Conservation (phyloP, 768 basidiomycete species). For the Lactarius sanguifluus region DNA sequence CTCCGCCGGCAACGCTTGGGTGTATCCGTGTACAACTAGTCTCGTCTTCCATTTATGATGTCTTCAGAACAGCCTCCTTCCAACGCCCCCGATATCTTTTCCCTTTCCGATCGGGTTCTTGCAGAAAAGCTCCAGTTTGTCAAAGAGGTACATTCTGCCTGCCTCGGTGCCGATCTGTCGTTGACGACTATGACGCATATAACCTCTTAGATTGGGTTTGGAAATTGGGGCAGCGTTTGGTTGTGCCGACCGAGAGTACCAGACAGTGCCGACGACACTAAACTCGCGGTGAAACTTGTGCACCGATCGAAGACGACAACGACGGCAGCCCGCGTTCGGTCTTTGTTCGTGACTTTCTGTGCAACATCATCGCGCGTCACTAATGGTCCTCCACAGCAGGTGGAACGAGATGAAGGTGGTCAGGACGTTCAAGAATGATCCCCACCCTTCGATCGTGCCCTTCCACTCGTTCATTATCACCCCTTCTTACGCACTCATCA, state of each 20-base stretch:
- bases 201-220: conserved; percentile 71
- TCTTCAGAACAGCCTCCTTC: conserved; percentile 36
- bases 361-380: neutral
- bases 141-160: conserved; percentile 55
- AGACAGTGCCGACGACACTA: conserved; percentile 43
- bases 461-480: conserved; percentile 96
- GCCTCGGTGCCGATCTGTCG: conserved; percentile 10
- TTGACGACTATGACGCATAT: conserved; percentile 12
- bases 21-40: conserved; percentile 21
- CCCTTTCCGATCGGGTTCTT: conserved; percentile 69
- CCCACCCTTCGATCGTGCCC: conserved; percentile 88
- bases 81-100: conserved; percentile 61
- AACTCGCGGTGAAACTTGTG: conserved; percentile 91
- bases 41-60: conserved; percentile 31
- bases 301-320: conserved; percentile 79
- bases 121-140: conserved; percentile 72
- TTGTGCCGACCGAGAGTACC: conserved; percentile 61
- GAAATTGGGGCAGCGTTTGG: conserved; percentile 95
- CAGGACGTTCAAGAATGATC: conserved; percentile 74
- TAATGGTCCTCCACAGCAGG: conserved; percentile 41
- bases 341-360: conserved; percentile 56
- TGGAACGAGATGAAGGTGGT: conserved; percentile 99
- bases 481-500: conserved; percentile 84
- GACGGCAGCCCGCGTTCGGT: conserved; percentile 85
- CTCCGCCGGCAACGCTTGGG: conserved; percentile 7